phyloP scores from a whole-genome alignment of 31 red algal species.

The Asparagopsis taxiformis region DNA sequence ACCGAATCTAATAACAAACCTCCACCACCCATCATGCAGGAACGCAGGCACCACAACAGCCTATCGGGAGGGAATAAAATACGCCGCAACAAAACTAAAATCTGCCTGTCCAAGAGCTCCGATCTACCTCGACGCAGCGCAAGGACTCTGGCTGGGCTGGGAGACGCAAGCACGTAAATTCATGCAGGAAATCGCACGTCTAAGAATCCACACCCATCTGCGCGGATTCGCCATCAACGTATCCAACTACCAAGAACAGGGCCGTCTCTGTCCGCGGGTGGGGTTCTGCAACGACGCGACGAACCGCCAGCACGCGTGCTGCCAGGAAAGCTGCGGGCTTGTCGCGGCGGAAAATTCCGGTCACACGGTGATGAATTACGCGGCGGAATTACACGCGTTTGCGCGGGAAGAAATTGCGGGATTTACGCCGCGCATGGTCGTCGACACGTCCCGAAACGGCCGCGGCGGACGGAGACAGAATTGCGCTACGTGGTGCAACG shows the following conservation, averaged over 20 bases:
- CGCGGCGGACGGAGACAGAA: neutral
- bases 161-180: constrained; percentile 1
- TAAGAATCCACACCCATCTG: constrained; percentile 1
- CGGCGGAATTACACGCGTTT: neutral
- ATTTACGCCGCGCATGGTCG: constrained; percentile 18
- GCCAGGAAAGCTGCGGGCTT: constrained; percentile 26
- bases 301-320: constrained; percentile 13
- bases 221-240: constrained; percentile 44
- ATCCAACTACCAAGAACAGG: constrained; percentile 27
- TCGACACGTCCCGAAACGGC: constrained; percentile 48
- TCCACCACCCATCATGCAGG: constrained; percentile 5
- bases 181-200: neutral
- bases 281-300: constrained; percentile 28
- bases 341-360: constrained; percentile 1
- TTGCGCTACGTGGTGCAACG: constrained; percentile 54
- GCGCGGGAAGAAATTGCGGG: neutral
- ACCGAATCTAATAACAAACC: constrained; percentile 34
- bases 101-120: constrained; percentile 5
- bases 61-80: constrained; percentile 30
- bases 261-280: constrained; percentile 11
- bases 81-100: constrained; percentile 7
- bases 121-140: constrained; percentile 32
- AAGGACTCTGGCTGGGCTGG: constrained; percentile 44
- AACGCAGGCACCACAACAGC: constrained; percentile 1
- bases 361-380: constrained; percentile 29